These are phyloP conservation scores for Penicillium oxalicum DNA, from an alignment of 2,329 filamentous ascomycete genomes.

Conservation along the genomic window DNA sequence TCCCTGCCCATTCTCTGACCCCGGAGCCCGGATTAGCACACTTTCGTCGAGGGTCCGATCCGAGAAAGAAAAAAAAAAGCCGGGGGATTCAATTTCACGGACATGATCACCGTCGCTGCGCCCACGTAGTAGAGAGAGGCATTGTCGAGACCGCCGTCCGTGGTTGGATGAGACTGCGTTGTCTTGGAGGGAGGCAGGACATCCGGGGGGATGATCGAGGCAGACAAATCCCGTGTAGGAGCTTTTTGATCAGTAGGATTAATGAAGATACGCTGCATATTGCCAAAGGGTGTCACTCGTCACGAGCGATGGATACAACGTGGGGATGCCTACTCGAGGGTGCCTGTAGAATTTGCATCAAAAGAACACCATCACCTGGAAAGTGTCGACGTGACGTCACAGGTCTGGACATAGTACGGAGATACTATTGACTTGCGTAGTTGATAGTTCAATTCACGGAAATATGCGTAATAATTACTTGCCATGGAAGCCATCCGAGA, in stretches of 20 bases:
- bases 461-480: slow-evolving; percentile 3
- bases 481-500: neutral
- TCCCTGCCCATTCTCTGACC: slow-evolving; percentile 35
- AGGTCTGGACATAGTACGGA: neutral
- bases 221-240: slow-evolving; percentile 36
- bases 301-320: too few species aligned
- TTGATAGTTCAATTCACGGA: neutral
- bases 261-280: slow-evolving; percentile 20
- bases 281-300: neutral
- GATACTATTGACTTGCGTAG: neutral
- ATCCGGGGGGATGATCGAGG: slow-evolving; percentile 20
- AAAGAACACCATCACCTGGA: neutral
- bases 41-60: neutral
- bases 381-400: slow-evolving; percentile 1
- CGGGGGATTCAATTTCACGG: neutral
- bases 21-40: neutral
- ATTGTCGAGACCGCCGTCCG: slow-evolving; percentile 27
- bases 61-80: too few species aligned
- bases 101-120: slow-evolving; percentile 37
- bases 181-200: slow-evolving; percentile 41
- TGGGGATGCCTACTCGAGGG: too few species aligned
- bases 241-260: slow-evolving; percentile 32
- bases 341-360: too few species aligned
- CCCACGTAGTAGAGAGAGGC: slow-evolving; percentile 37
- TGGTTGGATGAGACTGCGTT: slow-evolving; percentile 39